Conservation (phyloP, 371 early-diverging fungal species). For the Parasitella parasitica region DNA sequence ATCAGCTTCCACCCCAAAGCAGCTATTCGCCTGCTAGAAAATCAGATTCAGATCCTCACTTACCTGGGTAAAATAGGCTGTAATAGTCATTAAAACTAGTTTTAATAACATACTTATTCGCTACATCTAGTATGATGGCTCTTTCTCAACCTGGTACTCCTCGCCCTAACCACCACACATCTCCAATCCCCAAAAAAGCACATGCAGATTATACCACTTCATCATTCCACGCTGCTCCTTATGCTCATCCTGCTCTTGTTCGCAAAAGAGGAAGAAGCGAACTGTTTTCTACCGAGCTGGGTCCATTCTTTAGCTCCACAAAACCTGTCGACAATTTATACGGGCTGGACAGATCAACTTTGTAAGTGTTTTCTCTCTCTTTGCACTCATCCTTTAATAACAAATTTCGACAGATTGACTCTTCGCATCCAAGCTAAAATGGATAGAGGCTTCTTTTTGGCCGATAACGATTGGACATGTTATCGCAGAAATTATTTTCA, state of each 20-base stretch:
- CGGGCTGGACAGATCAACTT: constrained; percentile 57
- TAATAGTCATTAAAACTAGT: too few species aligned
- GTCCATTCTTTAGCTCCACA: constrained; percentile 67
- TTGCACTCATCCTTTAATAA: too few species aligned
- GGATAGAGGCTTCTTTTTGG: constrained; percentile 82
- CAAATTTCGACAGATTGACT: constrained; percentile 22
- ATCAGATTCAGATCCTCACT: constrained; percentile 35
- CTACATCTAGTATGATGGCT: constrained; percentile 38
- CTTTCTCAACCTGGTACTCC: constrained; percentile 53
- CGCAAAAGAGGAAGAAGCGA: constrained; percentile 41
- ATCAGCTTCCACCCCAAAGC: constrained; percentile 25
- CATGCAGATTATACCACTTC: constrained; percentile 27
- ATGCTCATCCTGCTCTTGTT: constrained; percentile 26
- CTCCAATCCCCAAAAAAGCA: constrained; percentile 23
- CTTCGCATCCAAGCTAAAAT: constrained; percentile 62
- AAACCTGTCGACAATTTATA: constrained; percentile 63
- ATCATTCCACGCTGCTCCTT: constrained; percentile 33
- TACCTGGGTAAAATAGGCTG: constrained; percentile 44
- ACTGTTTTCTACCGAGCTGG: constrained; percentile 40
- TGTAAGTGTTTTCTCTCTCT: constrained; percentile 48
- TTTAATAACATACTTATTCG: constrained; percentile 1
- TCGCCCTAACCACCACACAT: constrained; percentile 30
- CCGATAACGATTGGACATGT: constrained; percentile 88
- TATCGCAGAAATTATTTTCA: constrained; percentile 96
- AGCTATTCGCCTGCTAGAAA: constrained; percentile 29